Evolutionary conservation across 331 rosid species (phyloP).

Genomic region (Prunus yedoensis): DNA sequence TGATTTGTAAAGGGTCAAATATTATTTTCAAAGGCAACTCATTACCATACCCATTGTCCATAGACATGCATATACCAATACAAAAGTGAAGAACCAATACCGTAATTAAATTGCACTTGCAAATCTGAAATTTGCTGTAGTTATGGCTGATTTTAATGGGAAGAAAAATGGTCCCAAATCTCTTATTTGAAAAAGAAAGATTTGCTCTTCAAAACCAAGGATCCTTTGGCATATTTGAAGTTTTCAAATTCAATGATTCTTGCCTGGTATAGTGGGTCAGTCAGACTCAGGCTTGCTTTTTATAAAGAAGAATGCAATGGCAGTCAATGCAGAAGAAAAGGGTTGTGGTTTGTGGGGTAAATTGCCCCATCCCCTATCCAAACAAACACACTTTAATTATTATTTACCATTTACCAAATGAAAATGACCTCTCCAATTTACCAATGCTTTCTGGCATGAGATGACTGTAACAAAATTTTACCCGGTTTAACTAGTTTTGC

Average conservation of each 20-base stretch:
- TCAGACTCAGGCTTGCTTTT: constrained; percentile 9
- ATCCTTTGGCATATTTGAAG: constrained; percentile 17
- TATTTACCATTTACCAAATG: too few relatives aligned
- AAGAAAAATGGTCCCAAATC: not conserved
- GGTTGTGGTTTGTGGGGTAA: constrained; percentile 6
- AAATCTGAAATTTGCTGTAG: constrained; percentile 2
- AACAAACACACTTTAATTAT: too few relatives aligned
- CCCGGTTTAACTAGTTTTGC: not conserved
- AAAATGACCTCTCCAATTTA: not conserved
- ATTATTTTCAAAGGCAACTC: not conserved
- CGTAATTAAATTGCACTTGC: not conserved
- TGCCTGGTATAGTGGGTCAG: constrained; percentile 41
- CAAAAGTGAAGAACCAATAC: constrained; percentile 2
- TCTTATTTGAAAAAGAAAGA: constrained; percentile 3
- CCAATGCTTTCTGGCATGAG: not conserved
- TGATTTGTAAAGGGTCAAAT: not conserved
- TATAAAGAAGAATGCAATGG: constrained; percentile 9
- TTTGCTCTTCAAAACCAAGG: not conserved
- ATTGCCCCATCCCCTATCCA: not conserved
- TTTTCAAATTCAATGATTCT: constrained; percentile 36
- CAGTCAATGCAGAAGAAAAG: not conserved
- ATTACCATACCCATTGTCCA: not conserved
- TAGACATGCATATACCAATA: not conserved
- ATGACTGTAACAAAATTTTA: not conserved
- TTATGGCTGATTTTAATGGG: constrained; percentile 21